These are phyloP conservation scores for Aspergillus glaucus DNA, from an alignment of 2,329 filamentous ascomycete species.

Conservation along the genomic window DNA sequence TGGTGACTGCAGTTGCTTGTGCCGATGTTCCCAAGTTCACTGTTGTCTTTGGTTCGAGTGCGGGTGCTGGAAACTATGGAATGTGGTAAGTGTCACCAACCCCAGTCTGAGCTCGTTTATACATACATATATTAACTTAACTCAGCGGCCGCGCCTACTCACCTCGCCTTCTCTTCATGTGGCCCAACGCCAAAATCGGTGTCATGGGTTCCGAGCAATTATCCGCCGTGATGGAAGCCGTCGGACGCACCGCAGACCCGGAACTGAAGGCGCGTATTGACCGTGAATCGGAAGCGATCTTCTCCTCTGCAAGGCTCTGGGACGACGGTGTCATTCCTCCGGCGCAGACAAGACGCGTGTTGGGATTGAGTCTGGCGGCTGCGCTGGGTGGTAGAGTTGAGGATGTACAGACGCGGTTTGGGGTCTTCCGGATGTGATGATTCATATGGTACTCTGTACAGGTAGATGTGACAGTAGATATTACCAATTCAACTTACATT, in stretches of 20 bases:
- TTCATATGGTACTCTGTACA: neutral
- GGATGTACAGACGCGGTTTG: conserved; percentile 61
- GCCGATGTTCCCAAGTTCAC: conserved; percentile 96
- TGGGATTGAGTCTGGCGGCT: conserved; percentile 66
- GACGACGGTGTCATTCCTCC: conserved; percentile 78
- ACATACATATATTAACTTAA: conserved; percentile 5
- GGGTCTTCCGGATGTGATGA: conserved; percentile 72
- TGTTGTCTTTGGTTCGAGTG: conserved; percentile 86
- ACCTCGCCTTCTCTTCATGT: conserved; percentile 91
- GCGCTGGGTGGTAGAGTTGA: conserved; percentile 63
- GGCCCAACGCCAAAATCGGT: conserved; percentile 92
- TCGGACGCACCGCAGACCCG: conserved; percentile 75
- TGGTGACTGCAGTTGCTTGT: conserved; percentile 91
- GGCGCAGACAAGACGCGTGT: conserved; percentile 64
- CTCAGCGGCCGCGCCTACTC: conserved; percentile 75
- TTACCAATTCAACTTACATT: too few species aligned
- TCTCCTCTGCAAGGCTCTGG: conserved; percentile 85
- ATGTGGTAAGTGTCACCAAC: conserved; percentile 61
- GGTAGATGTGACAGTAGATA: too few species aligned
- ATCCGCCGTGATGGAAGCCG: conserved; percentile 86
- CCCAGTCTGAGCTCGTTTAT: neutral
- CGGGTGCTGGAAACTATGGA: conserved; percentile 93
- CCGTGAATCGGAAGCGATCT: conserved; percentile 79
- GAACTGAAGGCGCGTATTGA: conserved; percentile 80
- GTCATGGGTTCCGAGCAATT: conserved; percentile 97